phyloP scores from a whole-genome alignment of 345 rosid genomes.

The Erysimum cheiranthoides region DNA sequence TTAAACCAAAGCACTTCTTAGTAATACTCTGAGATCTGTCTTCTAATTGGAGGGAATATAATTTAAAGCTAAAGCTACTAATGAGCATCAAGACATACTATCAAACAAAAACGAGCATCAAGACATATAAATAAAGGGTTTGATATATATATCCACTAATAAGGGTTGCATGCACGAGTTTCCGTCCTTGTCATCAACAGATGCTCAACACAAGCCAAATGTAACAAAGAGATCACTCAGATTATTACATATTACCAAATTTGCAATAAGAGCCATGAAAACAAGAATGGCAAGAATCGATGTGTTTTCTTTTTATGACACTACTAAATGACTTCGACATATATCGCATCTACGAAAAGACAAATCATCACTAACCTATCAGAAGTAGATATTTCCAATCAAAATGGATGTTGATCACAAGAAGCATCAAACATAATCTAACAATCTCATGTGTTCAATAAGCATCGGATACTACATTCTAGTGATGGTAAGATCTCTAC shows the following conservation, averaged over 20 bases:
- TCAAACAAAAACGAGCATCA: conserved; percentile 29
- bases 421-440: conserved; percentile 47
- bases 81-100: conserved; percentile 33
- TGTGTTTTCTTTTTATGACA: conserved; percentile 32
- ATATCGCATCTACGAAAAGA: conserved; percentile 26
- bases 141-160: conserved; percentile 27
- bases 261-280: conserved; percentile 34
- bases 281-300: conserved; percentile 36
- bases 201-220: conserved; percentile 37
- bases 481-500: conserved; percentile 29
- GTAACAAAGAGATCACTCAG: conserved; percentile 20
- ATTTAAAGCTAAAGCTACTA: conserved; percentile 33
- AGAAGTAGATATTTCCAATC: neutral
- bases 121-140: conserved; percentile 21
- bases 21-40: conserved; percentile 26
- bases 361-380: conserved; percentile 36
- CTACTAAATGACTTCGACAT: conserved; percentile 26
- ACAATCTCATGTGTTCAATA: conserved; percentile 43
- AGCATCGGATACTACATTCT: conserved; percentile 43
- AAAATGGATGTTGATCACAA: conserved; percentile 40
- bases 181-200: conserved; percentile 31
- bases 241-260: conserved; percentile 40
- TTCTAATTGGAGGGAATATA: conserved; percentile 29
- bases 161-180: conserved; percentile 24
- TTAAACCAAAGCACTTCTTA: conserved; percentile 27